phyloP scores from a whole-genome alignment of 2,329 filamentous ascomycete genomes.

The Fusarium sp. region DNA sequence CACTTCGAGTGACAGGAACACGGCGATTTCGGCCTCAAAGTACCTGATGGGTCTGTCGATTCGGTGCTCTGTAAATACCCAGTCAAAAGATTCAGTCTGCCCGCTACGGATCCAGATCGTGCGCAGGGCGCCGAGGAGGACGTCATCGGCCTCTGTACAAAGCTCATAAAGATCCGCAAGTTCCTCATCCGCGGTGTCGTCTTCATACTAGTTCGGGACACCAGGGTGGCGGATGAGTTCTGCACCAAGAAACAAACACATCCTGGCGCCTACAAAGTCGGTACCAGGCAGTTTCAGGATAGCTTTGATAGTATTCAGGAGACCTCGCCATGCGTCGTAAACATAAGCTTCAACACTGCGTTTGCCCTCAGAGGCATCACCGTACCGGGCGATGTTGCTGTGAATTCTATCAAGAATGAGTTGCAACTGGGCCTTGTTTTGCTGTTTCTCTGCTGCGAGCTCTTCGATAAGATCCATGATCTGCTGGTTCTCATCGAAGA shows the following conservation, averaged over 20 bases:
- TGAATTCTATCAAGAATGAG: neutral
- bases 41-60: rapidly evolving
- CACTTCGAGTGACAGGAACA: neutral
- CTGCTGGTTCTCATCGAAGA: neutral
- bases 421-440: neutral
- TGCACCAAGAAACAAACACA: conserved; percentile 1
- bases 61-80: neutral
- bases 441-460: neutral
- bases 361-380: neutral
- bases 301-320: neutral
- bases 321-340: neutral
- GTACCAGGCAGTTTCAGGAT: neutral
- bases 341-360: neutral
- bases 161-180: neutral
- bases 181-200: neutral
- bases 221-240: neutral
- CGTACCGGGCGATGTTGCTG: neutral
- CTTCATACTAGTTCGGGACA: neutral
- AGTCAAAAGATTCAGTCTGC: neutral
- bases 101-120: neutral
- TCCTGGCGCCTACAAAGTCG: neutral
- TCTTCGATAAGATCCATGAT: neutral
- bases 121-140: neutral
- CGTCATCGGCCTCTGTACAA: neutral
- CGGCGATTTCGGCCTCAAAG: neutral